Conservation (phyloP, 371 early-diverging fungal species). For the Saksenaea oblongispora region DNA sequence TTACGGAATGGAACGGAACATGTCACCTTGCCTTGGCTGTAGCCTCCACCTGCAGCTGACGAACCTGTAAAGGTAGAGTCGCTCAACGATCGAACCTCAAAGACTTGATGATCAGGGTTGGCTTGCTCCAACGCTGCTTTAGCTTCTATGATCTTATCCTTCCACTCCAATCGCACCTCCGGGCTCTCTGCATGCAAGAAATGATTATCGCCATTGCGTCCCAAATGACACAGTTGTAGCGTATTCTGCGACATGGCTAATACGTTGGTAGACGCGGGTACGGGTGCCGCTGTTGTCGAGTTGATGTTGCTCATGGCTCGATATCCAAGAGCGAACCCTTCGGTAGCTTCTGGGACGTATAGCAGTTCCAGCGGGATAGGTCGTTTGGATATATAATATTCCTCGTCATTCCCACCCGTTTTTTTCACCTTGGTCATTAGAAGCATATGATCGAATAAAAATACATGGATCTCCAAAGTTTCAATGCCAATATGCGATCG, state of each 20-base stretch:
- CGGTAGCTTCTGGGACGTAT: constrained; percentile 53
- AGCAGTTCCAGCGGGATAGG: constrained; percentile 67
- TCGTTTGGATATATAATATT: constrained; percentile 56
- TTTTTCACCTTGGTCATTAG: constrained; percentile 72
- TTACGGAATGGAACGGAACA: constrained; percentile 70
- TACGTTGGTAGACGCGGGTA: neutral
- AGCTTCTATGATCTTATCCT: constrained; percentile 78
- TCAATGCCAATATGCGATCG: constrained; percentile 71
- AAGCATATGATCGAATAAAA: constrained; percentile 87
- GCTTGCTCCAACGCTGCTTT: constrained; percentile 47
- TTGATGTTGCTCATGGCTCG: constrained; percentile 10
- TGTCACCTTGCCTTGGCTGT: constrained; percentile 58
- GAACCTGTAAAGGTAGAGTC: constrained; percentile 39
- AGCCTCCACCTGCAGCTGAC: constrained; percentile 8
- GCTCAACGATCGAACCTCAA: constrained; percentile 60
- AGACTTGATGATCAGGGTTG: constrained; percentile 51
- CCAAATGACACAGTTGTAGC: constrained; percentile 59
- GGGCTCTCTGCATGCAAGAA: constrained; percentile 72
- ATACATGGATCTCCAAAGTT: constrained; percentile 67
- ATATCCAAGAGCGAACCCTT: constrained; percentile 28
- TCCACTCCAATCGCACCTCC: constrained; percentile 81
- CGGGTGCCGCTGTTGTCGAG: constrained; percentile 2
- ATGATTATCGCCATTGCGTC: constrained; percentile 70
- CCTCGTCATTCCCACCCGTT: constrained; percentile 49
- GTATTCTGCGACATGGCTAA: constrained; percentile 37